Base-by-base conservation (phyloP, 768 basidiomycete genomes). In the Amanita rubescens region DNA sequence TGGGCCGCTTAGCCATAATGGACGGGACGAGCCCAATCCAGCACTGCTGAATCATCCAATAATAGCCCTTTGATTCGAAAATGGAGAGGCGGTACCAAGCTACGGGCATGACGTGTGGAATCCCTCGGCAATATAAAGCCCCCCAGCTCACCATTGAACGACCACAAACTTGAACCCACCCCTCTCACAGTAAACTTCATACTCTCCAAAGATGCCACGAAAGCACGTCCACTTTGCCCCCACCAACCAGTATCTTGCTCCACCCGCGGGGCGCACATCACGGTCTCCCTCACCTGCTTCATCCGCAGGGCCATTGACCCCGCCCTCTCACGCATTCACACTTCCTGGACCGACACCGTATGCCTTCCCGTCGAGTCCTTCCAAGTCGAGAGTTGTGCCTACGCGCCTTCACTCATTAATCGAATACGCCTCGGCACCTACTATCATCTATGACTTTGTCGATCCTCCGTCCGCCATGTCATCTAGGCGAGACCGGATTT, bases 371-470 rank as follows among this genome's bases (percentile, higher is more conserved):
- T 19, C 37, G n/a, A n/a, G n/a, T 11, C 25, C 24, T 11, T 17
- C 35, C 19, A 51, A 51, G 37, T 17, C 37, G 17, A 35, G 37
- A 6, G 15, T 11, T 14, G n/a, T 15, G 24, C 22, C 38, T 30
- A 20, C 19, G 15, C 63, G 58, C 25, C 34, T 61, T 3, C 71
- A 73, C 51, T 53, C 55, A 10, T 59, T 68, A 34, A 59, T 71
- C n/a, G 58, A 65, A 41, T 51, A 30, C n/a, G 59, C 58, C 19
- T 22, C 49, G 19, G 58, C 57, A 10, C 58, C 65, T 11, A 48
- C 54, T 5, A 47, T 71, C n/a, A 57, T 45, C 17, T 71, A 64
- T 60, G 65, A 70, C 55, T 3, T 72, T 15, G 57, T 63, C 27
- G 61, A 67, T 24, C 62, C 62, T 22, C 65, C 65, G 14, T 65